phyloP scores from a whole-genome alignment of 805 yeast species.

The Wickerhamiella dianesei region DNA sequence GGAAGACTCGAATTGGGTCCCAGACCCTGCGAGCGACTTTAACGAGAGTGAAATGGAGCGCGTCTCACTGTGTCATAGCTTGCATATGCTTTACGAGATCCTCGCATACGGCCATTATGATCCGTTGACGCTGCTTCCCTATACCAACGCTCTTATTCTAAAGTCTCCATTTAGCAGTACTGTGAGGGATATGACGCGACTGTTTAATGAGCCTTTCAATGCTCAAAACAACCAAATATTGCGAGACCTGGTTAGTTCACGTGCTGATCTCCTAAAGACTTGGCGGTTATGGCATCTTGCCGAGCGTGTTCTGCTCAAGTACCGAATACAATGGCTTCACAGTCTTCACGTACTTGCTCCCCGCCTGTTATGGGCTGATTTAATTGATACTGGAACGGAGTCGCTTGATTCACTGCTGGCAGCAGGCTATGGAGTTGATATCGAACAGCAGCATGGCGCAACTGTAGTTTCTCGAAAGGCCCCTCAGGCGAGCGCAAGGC shows the following conservation, averaged over 20 bases:
- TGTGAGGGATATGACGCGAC: neutral
- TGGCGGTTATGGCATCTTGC: neutral
- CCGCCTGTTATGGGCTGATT: neutral
- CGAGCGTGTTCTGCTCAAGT: neutral
- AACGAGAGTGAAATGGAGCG: neutral
- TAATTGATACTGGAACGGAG: neutral
- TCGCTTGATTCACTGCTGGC: neutral
- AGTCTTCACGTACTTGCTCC: neutral
- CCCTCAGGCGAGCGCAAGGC: neutral
- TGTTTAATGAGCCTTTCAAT: neutral
- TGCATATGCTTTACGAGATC: neutral
- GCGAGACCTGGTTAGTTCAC: neutral
- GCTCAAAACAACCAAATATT: neutral
- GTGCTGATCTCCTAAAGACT: neutral
- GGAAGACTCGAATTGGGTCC: neutral
- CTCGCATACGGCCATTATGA: neutral
- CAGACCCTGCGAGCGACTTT: neutral
- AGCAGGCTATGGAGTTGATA: neutral
- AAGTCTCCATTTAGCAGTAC: neutral
- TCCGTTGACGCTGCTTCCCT: neutral
- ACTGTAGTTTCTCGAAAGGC: neutral
- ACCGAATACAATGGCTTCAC: slow-evolving; percentile 1
- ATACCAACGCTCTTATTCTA: neutral
- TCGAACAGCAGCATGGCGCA: neutral
- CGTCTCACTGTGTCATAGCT: neutral